phyloP scores from a whole-genome alignment of 495 filamentous ascomycete species.

The Penicillium robsamsonii region DNA sequence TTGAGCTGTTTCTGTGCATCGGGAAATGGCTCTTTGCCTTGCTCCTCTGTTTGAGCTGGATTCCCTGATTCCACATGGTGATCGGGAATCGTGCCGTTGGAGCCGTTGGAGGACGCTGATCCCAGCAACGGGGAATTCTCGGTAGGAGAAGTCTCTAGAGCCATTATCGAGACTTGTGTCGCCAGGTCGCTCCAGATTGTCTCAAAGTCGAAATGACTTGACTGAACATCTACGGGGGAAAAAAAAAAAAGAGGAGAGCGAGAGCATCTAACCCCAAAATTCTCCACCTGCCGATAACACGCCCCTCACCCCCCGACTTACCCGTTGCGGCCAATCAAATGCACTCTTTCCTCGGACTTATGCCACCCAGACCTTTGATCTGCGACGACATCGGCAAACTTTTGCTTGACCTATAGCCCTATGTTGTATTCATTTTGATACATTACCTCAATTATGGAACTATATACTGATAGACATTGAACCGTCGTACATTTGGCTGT shows the following conservation, averaged over 20 bases:
- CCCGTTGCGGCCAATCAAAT: conserved; percentile 6
- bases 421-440: neutral
- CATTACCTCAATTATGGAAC: neutral
- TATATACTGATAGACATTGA: conserved; percentile 11
- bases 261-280: neutral
- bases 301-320: conserved; percentile 10
- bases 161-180: conserved; percentile 21
- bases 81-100: conserved; percentile 29
- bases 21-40: conserved; percentile 28
- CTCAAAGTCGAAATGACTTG: conserved; percentile 5
- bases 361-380: neutral
- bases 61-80: conserved; percentile 24
- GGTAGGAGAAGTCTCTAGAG: conserved; percentile 26
- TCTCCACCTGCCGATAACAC: conserved; percentile 24
- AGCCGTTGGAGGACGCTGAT: conserved; percentile 23
- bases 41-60: conserved; percentile 12
- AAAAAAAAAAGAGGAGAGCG: neutral
- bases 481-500: conserved; percentile 19
- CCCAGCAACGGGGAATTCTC: conserved; percentile 48
- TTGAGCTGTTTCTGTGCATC: conserved; percentile 36
- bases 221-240: neutral
- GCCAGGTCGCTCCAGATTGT: conserved; percentile 5
- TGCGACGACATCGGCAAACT: conserved; percentile 1
- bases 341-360: neutral
- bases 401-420: neutral